phyloP scores from a whole-genome alignment of 1,284 basidiomycete genomes.

The Pyrrhoderma noxium region DNA sequence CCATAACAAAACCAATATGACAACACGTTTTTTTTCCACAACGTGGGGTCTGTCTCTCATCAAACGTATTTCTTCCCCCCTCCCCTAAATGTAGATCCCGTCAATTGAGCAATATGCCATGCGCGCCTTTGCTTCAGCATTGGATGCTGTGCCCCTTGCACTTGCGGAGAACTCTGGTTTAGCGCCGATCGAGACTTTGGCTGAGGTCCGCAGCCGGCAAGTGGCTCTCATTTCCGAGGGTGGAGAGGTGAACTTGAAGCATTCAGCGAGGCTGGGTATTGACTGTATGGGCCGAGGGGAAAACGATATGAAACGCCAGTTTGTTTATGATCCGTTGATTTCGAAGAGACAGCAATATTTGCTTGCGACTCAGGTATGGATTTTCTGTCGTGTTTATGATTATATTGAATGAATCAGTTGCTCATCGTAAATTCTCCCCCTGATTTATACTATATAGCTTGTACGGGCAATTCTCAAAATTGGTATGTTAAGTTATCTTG shows the following conservation, averaged over 20 bases:
- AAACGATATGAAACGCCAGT: conserved; percentile 97
- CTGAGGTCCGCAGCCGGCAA: conserved; percentile 91
- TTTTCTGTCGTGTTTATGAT: too few relatives aligned
- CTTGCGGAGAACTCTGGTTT: conserved; percentile 97
- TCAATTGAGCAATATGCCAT: conserved; percentile 99
- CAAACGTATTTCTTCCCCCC: too few relatives aligned
- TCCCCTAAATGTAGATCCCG: too few relatives aligned
- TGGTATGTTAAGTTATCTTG: conserved; percentile 46
- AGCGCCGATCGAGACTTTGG: conserved; percentile 92
- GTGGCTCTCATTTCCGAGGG: conserved; percentile 59
- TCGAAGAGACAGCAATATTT: conserved; percentile 97
- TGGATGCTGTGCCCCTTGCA: conserved; percentile 91
- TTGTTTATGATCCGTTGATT: conserved; percentile 95
- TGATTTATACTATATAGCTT: conserved; percentile 32
- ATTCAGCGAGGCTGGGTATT: conserved; percentile 71
- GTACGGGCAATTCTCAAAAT: conserved; percentile 72
- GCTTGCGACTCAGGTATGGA: conserved; percentile 86
- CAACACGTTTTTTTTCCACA: too few relatives aligned
- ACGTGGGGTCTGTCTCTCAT: too few relatives aligned
- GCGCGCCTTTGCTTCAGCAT: conserved; percentile 92
- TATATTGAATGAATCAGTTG: too few relatives aligned
- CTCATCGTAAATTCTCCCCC: conserved; percentile 20
- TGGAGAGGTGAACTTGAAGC: conserved; percentile 26
- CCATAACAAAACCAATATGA: too few relatives aligned
- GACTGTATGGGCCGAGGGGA: conserved; percentile 86